A percentile compares a stretch with the other conserved stretches of the same genome.
Evolutionary conservation across 75 land plant genomes (phyloP).

Genomic region (Ceratopteris richardii): DNA sequence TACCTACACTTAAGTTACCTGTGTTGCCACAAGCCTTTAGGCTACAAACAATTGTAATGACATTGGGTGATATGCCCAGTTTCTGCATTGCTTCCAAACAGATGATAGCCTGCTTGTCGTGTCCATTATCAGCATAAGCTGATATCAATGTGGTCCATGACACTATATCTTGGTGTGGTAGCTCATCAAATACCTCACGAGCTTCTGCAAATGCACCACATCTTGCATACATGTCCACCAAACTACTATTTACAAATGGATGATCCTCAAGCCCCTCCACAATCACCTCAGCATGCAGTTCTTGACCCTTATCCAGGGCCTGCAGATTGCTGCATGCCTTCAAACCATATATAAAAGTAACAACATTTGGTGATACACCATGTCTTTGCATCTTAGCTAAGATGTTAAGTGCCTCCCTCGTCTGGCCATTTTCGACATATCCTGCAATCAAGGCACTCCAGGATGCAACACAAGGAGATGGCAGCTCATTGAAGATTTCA

Average conservation of each 20-base stretch:
- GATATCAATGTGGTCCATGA: conserved; percentile 15
- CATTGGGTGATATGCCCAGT: conserved; percentile 25
- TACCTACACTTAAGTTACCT: conserved; percentile 5
- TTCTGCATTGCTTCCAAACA: conserved; percentile 7
- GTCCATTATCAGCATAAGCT: conserved; percentile 7
- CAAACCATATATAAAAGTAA: conserved; percentile 43
- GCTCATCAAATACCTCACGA: conserved; percentile 9
- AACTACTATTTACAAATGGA: not conserved
- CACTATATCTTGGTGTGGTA: not conserved
- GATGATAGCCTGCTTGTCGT: conserved; percentile 3
- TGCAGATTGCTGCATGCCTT: conserved; percentile 38
- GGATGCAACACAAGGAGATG: conserved; percentile 11
- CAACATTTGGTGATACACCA: conserved; percentile 46
- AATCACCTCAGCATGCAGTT: conserved; percentile 45
- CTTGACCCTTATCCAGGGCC: conserved; percentile 40
- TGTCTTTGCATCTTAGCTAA: conserved; percentile 42
- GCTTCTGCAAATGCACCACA: conserved; percentile 7
- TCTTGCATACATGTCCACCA: conserved; percentile 16
- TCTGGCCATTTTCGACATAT: conserved; percentile 16
- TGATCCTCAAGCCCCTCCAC: not conserved
- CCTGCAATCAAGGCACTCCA: conserved; percentile 32
- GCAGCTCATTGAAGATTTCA: conserved; percentile 5
- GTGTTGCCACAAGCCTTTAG: conserved; percentile 18
- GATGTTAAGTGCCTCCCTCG: conserved; percentile 41
- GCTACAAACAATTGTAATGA: conserved; percentile 28